phyloP scores from a whole-genome alignment of 768 basidiomycete species.

The Amanita molliuscula region DNA sequence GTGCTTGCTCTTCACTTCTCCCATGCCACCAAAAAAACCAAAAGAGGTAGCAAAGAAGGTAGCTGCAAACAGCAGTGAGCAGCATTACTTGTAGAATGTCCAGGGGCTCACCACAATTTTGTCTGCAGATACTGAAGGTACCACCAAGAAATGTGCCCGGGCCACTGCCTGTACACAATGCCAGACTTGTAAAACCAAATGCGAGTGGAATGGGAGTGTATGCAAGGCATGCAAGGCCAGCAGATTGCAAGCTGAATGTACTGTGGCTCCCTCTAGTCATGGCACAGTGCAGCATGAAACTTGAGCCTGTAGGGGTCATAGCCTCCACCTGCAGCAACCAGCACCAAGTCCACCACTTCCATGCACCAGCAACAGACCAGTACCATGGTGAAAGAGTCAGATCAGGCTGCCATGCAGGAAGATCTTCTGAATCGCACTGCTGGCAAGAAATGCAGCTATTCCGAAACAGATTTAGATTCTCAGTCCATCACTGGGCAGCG shows the following conservation, averaged over 20 bases:
- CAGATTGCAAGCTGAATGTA: not conserved
- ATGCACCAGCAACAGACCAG: too few species aligned
- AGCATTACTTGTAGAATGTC: not conserved
- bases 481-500: not conserved
- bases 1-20: not conserved
- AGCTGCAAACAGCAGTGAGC: not conserved
- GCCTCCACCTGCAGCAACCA: not conserved
- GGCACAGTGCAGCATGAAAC: not conserved
- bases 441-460: not conserved
- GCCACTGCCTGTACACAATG: slow-evolving; percentile 2
- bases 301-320: not conserved
- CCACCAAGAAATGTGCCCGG: not conserved
- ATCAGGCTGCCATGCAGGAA: not conserved
- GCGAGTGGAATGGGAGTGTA: not conserved
- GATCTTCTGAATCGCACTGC: not conserved
- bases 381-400: not conserved
- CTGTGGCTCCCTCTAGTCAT: not conserved
- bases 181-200: slow-evolving; percentile 1
- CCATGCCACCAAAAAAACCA: not conserved
- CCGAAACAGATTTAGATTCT: not conserved
- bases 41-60: not conserved
- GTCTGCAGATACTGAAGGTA: not conserved
- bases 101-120: not conserved
- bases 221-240: slow-evolving; percentile 1
- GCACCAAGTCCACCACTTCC: not conserved